Evolutionary conservation across 345 rosid genomes (phyloP), one percentile per base, ranked within the genome.

Genomic region (Acer saccharum): DNA sequence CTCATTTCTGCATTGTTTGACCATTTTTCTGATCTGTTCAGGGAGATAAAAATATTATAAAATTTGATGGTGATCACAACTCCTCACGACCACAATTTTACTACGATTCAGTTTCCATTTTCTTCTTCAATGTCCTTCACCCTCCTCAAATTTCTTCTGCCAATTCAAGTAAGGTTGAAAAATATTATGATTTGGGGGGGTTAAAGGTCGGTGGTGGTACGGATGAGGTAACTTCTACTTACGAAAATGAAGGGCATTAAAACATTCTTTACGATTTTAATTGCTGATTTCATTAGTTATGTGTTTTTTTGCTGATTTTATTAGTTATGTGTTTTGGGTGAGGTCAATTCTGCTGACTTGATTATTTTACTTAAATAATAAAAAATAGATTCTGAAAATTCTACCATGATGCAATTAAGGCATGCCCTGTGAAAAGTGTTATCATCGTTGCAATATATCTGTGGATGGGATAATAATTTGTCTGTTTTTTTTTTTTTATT

Each of bases 41-140:
- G 99, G 99, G 99, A 57, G 98, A 94, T 85, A 96, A 93, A 84
- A 96, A 96, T 79, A 81, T 96, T 78, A 92, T 96, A 78, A 92
- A 89, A 84, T 96, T 96, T 81, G 95, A 96, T 76, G 99, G 98
- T 68, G 98, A 96, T 77, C 98, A 94, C 84, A 96, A 96, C 82
- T 86, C 98, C 52, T 91, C 99, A 23, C 84, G 99, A 79, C 98
- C 99, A 21, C 98, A 92, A 62, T 92, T 87, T 79, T 96, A 85
- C 80, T 94, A 92, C 71, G 97, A 96, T 83, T 96, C 99, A 1
- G 98, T 96, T 75, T 92, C 98, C 81, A 84, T 91, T 80, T 96
- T 96, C 93, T 94, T 96, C 88, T 89, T 83, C 87, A 94, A 90
- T 78, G 89, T 94, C 72, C 92, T 96, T 73, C 97, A 80, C 73